Percentiles rank a stretch among this genome's conserved stretches.
Evolutionary conservation across 371 early-diverging fungal genomes (phyloP).

Genomic region (Mortierella sp.): DNA sequence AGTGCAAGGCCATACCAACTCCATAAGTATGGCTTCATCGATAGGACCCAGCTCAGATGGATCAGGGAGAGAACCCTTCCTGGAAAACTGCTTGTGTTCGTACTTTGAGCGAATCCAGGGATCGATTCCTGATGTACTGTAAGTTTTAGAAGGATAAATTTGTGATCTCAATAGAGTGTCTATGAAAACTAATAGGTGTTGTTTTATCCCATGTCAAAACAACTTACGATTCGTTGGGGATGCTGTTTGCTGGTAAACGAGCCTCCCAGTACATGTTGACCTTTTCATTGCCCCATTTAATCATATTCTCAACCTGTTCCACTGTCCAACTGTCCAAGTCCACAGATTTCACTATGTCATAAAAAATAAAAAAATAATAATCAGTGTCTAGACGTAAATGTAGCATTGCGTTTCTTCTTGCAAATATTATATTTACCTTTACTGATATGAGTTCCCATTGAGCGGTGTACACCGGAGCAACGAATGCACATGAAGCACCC

Average conservation of each 20-base stretch:
- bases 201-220: not conserved
- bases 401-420: not conserved
- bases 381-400: not conserved
- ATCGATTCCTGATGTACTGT: constrained; percentile 73
- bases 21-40: constrained; percentile 55
- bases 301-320: constrained; percentile 87
- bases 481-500: constrained; percentile 90
- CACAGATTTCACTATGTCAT: constrained; percentile 78
- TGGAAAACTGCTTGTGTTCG: constrained; percentile 83
- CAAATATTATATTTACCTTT: constrained; percentile 68
- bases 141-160: not conserved
- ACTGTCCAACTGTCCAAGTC: constrained; percentile 91
- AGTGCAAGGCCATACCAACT: constrained; percentile 26
- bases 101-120: constrained; percentile 89
- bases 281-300: constrained; percentile 86
- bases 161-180: not conserved
- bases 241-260: constrained; percentile 62
- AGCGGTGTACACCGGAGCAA: constrained; percentile 89
- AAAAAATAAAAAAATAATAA: too few species aligned
- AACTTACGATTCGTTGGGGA: constrained; percentile 59
- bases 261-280: constrained; percentile 84
- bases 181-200: not conserved
- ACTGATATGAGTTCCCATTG: constrained; percentile 87
- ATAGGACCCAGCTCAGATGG: constrained; percentile 71
- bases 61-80: constrained; percentile 79